Evolutionary conservation across 345 rosid species (phyloP), one percentile per base, ranked within the genome.

Genomic region (Aegle marmelos): DNA sequence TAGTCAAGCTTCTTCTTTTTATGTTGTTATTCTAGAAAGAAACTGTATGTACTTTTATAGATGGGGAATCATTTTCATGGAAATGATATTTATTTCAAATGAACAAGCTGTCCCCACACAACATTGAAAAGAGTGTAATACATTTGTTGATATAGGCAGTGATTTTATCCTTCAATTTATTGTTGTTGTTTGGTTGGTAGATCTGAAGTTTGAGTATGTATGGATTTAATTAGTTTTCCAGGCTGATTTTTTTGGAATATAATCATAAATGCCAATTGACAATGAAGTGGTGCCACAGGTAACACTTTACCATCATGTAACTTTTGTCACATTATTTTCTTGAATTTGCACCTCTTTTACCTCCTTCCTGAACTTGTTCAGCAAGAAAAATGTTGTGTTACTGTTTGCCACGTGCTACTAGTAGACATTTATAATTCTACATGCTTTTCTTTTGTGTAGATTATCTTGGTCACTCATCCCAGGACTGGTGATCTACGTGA

Each of bases 381-480:
- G 4, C 27, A 34, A 34, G 37, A 30, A 5, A 24, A 9, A 56
- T 37, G 14, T 57, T 58, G 14, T 24, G 34, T 21, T 19, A 25
- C 56, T 25, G 22, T 25, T 24, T 13, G 33, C 53, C 45, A 5
- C 53, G 66, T 36, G 22, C 36, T 57, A 36, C 8, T 11, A 24
- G 28, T 36, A 14, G 58, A 41, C 10, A 60, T 19, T 21, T 63
- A 67, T 56, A 36, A 54, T 34, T 58, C 61, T 59, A 10, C 75
- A 65, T 71, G 48, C 70, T 63, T 0, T 17, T 77, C 57, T 27
- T 19, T 45, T 59, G 50, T 78, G 82, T 85, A 90, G 99, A 83
- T 96, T 70, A 92, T 96, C 71, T 84, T 96, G 88, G 83, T 96
- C n/a, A 91, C 94, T 58, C 93, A 96, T 89, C 98, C 98, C 59